phyloP scores from a whole-genome alignment of 306 rosid species.

The Lupinus albus region DNA sequence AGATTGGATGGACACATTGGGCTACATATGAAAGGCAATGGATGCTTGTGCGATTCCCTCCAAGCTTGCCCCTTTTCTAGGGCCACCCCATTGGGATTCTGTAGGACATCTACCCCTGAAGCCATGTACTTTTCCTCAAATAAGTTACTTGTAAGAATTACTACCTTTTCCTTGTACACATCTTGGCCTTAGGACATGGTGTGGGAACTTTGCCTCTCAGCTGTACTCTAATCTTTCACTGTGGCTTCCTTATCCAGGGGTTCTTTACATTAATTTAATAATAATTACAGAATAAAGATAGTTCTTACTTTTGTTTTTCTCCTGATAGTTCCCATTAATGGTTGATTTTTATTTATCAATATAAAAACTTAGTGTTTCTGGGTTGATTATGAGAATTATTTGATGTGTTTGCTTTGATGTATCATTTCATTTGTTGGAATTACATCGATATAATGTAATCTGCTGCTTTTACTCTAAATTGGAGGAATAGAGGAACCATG shows the following conservation, averaged over 20 bases:
- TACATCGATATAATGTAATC: too few species aligned
- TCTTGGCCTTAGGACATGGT: slow-evolving; percentile 2
- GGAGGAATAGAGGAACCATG: too few species aligned
- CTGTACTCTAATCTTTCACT: background rate
- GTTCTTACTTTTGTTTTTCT: background rate
- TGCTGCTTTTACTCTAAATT: too few species aligned
- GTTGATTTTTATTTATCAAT: background rate
- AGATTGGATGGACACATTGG: slow-evolving; percentile 81
- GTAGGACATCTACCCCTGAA: slow-evolving; percentile 18
- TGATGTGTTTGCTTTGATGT: background rate
- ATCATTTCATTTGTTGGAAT: too few species aligned
- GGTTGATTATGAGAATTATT: background rate
- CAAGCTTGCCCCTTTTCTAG: slow-evolving; percentile 74
- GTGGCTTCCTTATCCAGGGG: slow-evolving; percentile 12
- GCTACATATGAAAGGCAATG: slow-evolving; percentile 75
- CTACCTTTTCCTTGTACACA: background rate
- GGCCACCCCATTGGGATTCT: background rate
- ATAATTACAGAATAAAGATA: slow-evolving; percentile 26
- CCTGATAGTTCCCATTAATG: background rate
- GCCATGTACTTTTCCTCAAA: slow-evolving; percentile 11
- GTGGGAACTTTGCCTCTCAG: slow-evolving; percentile 17
- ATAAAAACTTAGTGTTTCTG: background rate
- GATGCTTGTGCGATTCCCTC: slow-evolving; percentile 91
- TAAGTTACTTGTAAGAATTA: slow-evolving; percentile 17
- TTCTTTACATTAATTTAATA: background rate